A percentile compares a stretch with the other conserved stretches of the same genome.
phyloP scores from a whole-genome alignment of 768 basidiomycete genomes.

The Fomitopsis pulvina region DNA sequence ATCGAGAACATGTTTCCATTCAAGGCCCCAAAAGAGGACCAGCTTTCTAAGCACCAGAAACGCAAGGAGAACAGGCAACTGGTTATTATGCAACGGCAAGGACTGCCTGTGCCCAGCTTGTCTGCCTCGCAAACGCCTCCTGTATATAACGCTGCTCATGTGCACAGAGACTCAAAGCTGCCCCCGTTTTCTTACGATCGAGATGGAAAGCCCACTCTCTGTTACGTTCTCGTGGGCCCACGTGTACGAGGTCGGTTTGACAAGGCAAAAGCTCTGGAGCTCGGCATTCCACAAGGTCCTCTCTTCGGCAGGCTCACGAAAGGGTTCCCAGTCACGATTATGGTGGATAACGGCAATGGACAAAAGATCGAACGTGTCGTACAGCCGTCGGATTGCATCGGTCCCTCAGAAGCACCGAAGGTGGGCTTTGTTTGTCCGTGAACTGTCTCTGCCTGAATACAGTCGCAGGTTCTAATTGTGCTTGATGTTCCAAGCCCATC shows the following conservation, averaged over 20 bases:
- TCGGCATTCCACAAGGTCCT: conserved; percentile 58
- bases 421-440: conserved; percentile 20
- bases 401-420: conserved; percentile 42
- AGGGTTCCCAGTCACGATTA: conserved; percentile 58
- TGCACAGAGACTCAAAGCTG: conserved; percentile 2
- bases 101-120: not conserved
- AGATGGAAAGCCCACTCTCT: conserved; percentile 15
- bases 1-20: conserved; percentile 52
- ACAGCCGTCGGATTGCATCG: conserved; percentile 54
- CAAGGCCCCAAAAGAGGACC: conserved; percentile 10
- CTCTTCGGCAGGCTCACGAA: conserved; percentile 52
- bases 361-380: conserved; percentile 42
- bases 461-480: conserved; percentile 43
- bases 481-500: conserved; percentile 63
- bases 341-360: conserved; percentile 39
- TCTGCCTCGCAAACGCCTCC: not conserved
- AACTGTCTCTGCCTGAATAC: not conserved
- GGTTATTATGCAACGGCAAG: not conserved
- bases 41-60: conserved; percentile 1
- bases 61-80: not conserved
- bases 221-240: conserved; percentile 39
- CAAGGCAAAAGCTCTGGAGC: conserved; percentile 48
- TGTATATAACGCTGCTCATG: not conserved
- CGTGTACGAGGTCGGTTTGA: conserved; percentile 63
- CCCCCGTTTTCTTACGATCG: conserved; percentile 6